Evolutionary conservation across 768 basidiomycete species (phyloP).

Genomic region (Suillus weaverae): DNA sequence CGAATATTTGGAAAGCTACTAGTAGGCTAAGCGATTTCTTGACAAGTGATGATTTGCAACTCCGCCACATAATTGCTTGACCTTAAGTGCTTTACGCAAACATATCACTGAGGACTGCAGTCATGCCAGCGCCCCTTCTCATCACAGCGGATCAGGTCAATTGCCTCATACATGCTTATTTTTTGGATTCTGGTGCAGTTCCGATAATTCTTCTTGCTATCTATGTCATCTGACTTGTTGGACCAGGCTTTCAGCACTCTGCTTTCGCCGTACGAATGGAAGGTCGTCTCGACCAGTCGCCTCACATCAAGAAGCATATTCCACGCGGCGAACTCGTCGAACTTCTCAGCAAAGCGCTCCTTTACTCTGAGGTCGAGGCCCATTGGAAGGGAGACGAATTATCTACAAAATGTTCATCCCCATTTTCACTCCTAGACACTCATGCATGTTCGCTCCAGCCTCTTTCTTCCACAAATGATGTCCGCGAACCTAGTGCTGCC

Average conservation of each 20-base stretch:
- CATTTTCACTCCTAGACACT: constrained; percentile 73
- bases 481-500: constrained; percentile 13
- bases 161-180: constrained; percentile 81
- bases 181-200: constrained; percentile 73
- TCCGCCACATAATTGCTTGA: neutral
- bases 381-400: constrained; percentile 72
- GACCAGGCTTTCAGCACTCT: constrained; percentile 73
- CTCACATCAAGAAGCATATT: constrained; percentile 69
- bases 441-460: constrained; percentile 68
- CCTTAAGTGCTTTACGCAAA: neutral
- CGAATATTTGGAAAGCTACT: too few relatives aligned
- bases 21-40: neutral
- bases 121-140: constrained; percentile 48
- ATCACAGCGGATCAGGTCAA: constrained; percentile 85
- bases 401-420: constrained; percentile 62
- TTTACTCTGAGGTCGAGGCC: constrained; percentile 81
- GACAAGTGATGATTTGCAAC: neutral
- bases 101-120: neutral
- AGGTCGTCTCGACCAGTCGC: constrained; percentile 66
- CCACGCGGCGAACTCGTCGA: constrained; percentile 82
- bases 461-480: constrained; percentile 19
- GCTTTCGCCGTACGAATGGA: constrained; percentile 82
- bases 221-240: constrained; percentile 12
- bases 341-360: constrained; percentile 74
- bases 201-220: neutral